Evolutionary conservation across 768 basidiomycete species (phyloP).

Genomic region (Megacollybia marginata): DNA sequence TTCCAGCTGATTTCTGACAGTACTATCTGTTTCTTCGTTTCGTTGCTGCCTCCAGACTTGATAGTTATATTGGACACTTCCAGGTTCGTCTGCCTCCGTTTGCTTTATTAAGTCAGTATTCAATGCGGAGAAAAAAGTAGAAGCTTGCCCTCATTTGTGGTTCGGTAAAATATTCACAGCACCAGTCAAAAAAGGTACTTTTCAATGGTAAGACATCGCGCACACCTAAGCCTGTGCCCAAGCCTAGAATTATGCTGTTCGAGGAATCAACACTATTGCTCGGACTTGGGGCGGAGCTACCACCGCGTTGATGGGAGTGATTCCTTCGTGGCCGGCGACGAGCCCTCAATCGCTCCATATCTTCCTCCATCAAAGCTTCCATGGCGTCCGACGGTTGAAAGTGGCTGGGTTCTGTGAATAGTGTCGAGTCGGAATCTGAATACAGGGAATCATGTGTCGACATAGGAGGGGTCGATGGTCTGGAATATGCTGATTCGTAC

Average conservation of each 20-base stretch:
- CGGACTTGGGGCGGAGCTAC: slow-evolving; percentile 52
- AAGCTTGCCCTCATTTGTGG: slow-evolving; percentile 91
- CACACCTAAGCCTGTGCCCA: slow-evolving; percentile 76
- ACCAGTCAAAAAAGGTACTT: slow-evolving; percentile 93
- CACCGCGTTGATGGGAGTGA: slow-evolving; percentile 24
- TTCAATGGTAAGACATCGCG: slow-evolving; percentile 84
- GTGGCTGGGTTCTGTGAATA: slow-evolving; percentile 21
- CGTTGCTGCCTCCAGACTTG: slow-evolving; percentile 91
- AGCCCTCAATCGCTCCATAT: slow-evolving; percentile 84
- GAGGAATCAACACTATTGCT: slow-evolving; percentile 68
- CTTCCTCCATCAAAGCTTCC: slow-evolving; percentile 86
- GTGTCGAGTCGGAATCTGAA: slow-evolving; percentile 11
- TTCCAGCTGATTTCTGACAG: slow-evolving; percentile 64
- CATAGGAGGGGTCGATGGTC: slow-evolving; percentile 35
- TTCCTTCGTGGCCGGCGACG: slow-evolving; percentile 35
- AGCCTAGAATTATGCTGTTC: slow-evolving; percentile 65
- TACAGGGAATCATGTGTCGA: slow-evolving; percentile 8
- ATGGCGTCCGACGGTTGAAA: slow-evolving; percentile 76
- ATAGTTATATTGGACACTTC: slow-evolving; percentile 88
- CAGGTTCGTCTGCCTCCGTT: slow-evolving; percentile 93
- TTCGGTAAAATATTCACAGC: slow-evolving; percentile 94
- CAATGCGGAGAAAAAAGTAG: background rate
- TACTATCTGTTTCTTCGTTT: slow-evolving; percentile 71
- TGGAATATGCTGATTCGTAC: slow-evolving; percentile 72
- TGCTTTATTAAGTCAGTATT: slow-evolving; percentile 44